Evolutionary conservation across 148 eudicot genomes (phyloP).

Genomic region (Nyssa sinensis): DNA sequence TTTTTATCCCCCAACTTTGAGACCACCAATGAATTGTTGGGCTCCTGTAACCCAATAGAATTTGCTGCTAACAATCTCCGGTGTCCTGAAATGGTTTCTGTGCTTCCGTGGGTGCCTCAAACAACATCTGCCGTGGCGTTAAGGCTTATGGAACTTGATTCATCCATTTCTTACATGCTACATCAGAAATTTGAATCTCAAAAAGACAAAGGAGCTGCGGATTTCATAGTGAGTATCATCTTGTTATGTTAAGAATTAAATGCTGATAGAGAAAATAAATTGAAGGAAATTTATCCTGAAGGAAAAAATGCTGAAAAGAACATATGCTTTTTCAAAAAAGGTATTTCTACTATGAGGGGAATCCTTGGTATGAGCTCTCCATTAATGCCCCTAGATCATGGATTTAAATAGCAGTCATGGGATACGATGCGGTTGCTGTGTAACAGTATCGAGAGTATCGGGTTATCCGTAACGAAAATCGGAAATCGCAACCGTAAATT

Average conservation of each 20-base stretch:
- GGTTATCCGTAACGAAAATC: no score
- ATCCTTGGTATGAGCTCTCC: background rate
- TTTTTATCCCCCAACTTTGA: conserved; percentile 56
- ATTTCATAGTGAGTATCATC: conserved; percentile 31
- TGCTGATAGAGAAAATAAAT: background rate
- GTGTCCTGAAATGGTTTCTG: conserved; percentile 33
- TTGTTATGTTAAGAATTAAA: background rate
- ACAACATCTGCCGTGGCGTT: conserved; percentile 48
- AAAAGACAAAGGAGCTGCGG: conserved; percentile 25
- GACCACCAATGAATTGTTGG: conserved; percentile 55
- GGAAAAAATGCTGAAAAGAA: background rate
- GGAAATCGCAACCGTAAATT: no score
- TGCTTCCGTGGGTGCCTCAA: conserved; percentile 79
- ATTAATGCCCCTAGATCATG: no score
- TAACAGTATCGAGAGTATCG: no score
- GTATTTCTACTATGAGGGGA: background rate
- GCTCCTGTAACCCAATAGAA: conserved; percentile 32
- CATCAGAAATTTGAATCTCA: conserved; percentile 29
- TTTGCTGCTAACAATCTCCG: conserved; percentile 23
- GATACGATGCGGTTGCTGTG: no score
- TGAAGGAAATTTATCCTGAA: background rate
- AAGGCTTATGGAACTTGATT: conserved; percentile 54
- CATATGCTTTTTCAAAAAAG: background rate
- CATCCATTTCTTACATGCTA: conserved; percentile 32
- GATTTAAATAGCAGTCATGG: no score